Conservation (phyloP, 129 eudicot genomes). For the Artemisia annua region DNA sequence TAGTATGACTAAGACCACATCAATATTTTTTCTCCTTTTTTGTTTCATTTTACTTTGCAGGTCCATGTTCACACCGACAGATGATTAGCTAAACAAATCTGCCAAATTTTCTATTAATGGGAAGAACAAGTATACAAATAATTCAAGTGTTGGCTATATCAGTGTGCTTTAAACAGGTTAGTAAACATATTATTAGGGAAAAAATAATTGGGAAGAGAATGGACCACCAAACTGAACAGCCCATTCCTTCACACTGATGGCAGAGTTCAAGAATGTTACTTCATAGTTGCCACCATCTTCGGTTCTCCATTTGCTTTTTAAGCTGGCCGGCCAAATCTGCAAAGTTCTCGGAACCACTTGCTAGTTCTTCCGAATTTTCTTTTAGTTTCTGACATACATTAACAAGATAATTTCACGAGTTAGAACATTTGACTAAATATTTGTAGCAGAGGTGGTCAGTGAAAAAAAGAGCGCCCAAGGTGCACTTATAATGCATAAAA, state of each 20-base stretch:
- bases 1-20: too few relatives aligned
- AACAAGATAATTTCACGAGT: neutral
- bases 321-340: conserved; percentile 77
- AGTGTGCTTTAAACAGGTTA: conserved; percentile 3
- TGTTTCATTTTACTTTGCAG: too few relatives aligned
- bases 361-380: conserved; percentile 71
- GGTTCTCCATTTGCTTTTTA: conserved; percentile 75
- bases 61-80: too few relatives aligned
- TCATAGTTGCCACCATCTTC: conserved; percentile 93
- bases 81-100: neutral
- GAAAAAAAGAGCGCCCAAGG: too few relatives aligned
- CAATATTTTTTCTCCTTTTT: too few relatives aligned
- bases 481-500: too few relatives aligned
- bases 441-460: too few relatives aligned
- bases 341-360: conserved; percentile 72
- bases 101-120: conserved; percentile 31
- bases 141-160: neutral
- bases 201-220: neutral
- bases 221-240: neutral
- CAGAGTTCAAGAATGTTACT: conserved; percentile 9
- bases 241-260: neutral
- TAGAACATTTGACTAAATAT: neutral
- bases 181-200: conserved; percentile 15
- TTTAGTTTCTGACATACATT: conserved; percentile 57
- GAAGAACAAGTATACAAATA: conserved; percentile 17